phyloP scores from a whole-genome alignment of 495 filamentous ascomycete species.

The Neurospora sp. region DNA sequence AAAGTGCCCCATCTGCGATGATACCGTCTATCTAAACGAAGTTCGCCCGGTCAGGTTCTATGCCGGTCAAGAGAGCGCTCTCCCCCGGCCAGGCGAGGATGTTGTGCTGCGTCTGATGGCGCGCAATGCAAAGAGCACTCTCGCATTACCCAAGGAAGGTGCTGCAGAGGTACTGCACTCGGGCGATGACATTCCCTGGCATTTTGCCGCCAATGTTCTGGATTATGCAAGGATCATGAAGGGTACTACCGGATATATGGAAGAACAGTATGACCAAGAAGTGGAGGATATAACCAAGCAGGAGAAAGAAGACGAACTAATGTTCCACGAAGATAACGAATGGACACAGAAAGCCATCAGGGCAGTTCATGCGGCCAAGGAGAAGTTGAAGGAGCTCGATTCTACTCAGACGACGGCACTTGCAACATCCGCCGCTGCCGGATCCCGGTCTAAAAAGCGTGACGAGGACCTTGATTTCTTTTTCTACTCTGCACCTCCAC shows the following conservation, averaged over 20 bases:
- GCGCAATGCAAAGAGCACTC: slow-evolving; percentile 65
- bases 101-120: slow-evolving; percentile 79
- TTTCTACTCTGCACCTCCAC: slow-evolving; percentile 84
- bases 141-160: slow-evolving; percentile 79
- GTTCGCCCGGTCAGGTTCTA: slow-evolving; percentile 89
- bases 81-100: slow-evolving; percentile 76
- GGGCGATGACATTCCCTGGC: slow-evolving; percentile 80
- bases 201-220: slow-evolving; percentile 83
- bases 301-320: slow-evolving; percentile 78
- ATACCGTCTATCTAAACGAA: slow-evolving; percentile 77
- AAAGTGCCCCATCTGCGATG: slow-evolving; percentile 95
- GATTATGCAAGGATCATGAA: slow-evolving; percentile 96
- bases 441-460: slow-evolving; percentile 10
- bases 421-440: not conserved
- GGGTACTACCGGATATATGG: slow-evolving; percentile 83
- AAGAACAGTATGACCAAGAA: slow-evolving; percentile 64
- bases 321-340: slow-evolving; percentile 87
- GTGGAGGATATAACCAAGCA: slow-evolving; percentile 63
- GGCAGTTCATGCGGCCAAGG: slow-evolving; percentile 59
- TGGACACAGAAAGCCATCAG: slow-evolving; percentile 81
- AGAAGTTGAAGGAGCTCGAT: slow-evolving; percentile 44
- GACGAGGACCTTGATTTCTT: slow-evolving; percentile 45
- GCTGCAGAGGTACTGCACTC: slow-evolving; percentile 53
- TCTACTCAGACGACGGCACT: slow-evolving; percentile 7
- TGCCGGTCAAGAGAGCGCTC: slow-evolving; percentile 70